Evolutionary conservation across 2,329 filamentous ascomycete species (phyloP), one percentile per base, ranked within the genome.

Genomic region (Fusarium neocosmosporiellum): DNA sequence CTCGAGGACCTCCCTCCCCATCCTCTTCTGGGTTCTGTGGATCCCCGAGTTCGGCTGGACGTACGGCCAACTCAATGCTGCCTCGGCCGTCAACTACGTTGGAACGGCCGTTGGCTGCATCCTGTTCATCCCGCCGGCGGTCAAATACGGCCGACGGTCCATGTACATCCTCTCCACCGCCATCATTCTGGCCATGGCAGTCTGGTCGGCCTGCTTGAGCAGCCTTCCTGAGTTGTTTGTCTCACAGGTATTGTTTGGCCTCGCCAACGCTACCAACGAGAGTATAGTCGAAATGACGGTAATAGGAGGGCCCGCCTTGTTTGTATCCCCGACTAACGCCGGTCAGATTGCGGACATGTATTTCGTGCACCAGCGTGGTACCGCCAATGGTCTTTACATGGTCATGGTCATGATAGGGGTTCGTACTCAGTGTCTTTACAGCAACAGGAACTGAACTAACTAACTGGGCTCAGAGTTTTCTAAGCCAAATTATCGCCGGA

Each of bases 281-380:
- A 78, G 79, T 5, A 80, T 82, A 41, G 77, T 78, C 3, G 79
- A 83, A 63, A 82, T 84, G 63, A 84, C 80, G 1, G 78, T 79
- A 57, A 37, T 58, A 41, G 2, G 1, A 16, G 9, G 20, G 22
- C 16, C 10, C 2, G 6, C 27, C 13, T 16, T 18, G 13, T 7
- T 14, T 36, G 13, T 7, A 22, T 20, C 31, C 16, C 5, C 11
- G 7, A 2, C 29, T 55, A 29, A 50, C 43, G 4, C 7, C 14
- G 3, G 27, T 8, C 20, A 78, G 77, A 76, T 78, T 34, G 64
- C 72, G 4, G 79, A 81, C 59, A 36, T 81, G 29, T 80, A 79
- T 67, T 79, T 80, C 58, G 66, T 78, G 13, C 73, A 80, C 41
- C 74, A 80, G 36, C 65, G 78, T 1, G 79, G 77, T 16, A 72